phyloP scores from a whole-genome alignment of 371 early-diverging fungal genomes.

The Lichtheimia corymbifera region DNA sequence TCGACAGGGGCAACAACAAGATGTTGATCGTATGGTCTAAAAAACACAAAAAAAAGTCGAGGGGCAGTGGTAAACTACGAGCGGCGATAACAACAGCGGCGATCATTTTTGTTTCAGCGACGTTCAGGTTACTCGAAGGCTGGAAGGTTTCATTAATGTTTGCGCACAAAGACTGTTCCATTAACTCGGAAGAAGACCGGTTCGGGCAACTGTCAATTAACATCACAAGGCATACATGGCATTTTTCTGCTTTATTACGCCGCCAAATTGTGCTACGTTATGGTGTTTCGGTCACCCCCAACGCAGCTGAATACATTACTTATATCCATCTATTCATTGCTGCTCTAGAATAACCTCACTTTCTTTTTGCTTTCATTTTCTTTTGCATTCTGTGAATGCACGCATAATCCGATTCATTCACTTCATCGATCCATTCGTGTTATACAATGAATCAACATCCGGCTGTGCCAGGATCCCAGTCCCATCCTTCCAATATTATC shows the following conservation, averaged over 20 bases:
- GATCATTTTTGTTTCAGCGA: conserved; percentile 11
- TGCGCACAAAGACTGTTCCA: conserved; percentile 1
- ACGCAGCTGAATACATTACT: no score
- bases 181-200: conserved; percentile 11
- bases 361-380: conserved; percentile 4
- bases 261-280: conserved; percentile 17
- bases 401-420: conserved; percentile 5
- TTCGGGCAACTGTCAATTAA: conserved; percentile 22
- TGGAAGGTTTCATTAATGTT: conserved; percentile 9
- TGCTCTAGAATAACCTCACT: background rate
- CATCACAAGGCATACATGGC: background rate
- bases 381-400: conserved; percentile 22
- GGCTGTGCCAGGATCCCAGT: conserved; percentile 8
- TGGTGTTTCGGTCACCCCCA: background rate
- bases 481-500: conserved; percentile 12
- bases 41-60: background rate
- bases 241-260: conserved; percentile 22
- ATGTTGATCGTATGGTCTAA: background rate
- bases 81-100: background rate
- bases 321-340: no score
- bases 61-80: background rate
- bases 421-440: background rate
- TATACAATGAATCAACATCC: conserved; percentile 10
- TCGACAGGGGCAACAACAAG: background rate
- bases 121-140: conserved; percentile 10